phyloP scores from a whole-genome alignment of 2,329 filamentous ascomycete genomes.

The Phaeoacremonium minimum region DNA sequence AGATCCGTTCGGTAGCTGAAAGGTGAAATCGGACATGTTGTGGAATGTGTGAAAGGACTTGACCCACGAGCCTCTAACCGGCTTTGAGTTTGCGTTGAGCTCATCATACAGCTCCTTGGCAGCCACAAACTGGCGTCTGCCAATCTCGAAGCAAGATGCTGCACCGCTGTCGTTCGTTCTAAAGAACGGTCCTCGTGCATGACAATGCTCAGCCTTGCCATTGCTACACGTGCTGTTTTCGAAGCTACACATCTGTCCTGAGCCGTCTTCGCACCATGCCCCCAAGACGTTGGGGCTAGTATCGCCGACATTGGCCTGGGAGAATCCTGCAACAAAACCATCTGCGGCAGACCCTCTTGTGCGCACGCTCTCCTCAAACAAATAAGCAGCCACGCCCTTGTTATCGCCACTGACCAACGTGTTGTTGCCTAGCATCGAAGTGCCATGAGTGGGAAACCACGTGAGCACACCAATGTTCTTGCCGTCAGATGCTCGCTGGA shows the following conservation, averaged over 20 bases:
- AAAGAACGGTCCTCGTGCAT: conserved; percentile 69
- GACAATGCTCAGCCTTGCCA: conserved; percentile 66
- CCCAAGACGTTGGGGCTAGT: conserved; percentile 85
- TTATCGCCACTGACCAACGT: conserved; percentile 92
- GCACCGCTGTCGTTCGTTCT: conserved; percentile 65
- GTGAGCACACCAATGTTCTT: conserved; percentile 79
- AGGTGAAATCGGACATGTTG: conserved; percentile 73
- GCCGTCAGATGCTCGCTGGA: conserved; percentile 67
- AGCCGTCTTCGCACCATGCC: conserved; percentile 84
- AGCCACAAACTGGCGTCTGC: conserved; percentile 60
- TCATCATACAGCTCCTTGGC: conserved; percentile 43
- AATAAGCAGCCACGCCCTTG: conserved; percentile 84
- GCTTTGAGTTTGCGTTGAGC: conserved; percentile 37
- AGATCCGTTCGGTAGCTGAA: conserved; percentile 69
- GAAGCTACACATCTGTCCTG: conserved; percentile 65
- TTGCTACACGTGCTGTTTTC: conserved; percentile 80
- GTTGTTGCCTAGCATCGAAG: conserved; percentile 87
- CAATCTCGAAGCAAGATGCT: conserved; percentile 72
- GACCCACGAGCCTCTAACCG: conserved; percentile 61
- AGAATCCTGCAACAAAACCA: conserved; percentile 85
- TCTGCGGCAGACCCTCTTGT: conserved; percentile 51
- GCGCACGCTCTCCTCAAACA: conserved; percentile 70
- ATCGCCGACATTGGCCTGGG: conserved; percentile 86
- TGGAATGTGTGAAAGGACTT: conserved; percentile 83
- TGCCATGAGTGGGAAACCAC: conserved; percentile 92